Percentiles rank a stretch among this genome's conserved stretches.
Evolutionary conservation across 2,329 filamentous ascomycete species (phyloP).

Genomic region (Didymella pomorum): DNA sequence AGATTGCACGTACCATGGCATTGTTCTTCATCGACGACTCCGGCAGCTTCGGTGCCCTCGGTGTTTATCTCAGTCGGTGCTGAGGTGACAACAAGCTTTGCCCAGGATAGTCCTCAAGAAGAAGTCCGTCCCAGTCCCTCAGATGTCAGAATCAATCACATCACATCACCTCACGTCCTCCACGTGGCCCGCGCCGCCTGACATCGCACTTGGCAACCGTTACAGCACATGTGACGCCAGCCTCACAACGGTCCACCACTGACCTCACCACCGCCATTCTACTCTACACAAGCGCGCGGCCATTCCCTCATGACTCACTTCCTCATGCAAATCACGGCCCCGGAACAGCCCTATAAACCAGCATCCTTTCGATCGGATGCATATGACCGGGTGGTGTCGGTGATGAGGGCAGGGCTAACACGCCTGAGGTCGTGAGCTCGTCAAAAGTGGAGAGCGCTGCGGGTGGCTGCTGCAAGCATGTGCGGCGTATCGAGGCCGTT

Average conservation of each 20-base stretch:
- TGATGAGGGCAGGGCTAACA: not conserved
- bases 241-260: not conserved
- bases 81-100: not conserved
- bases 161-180: not conserved
- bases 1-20: not conserved
- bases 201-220: not conserved
- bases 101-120: not conserved
- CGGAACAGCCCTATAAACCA: conserved; percentile 1
- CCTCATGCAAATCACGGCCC: not conserved
- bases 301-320: conserved; percentile 4
- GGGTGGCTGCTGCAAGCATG: not conserved
- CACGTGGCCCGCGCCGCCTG: not conserved
- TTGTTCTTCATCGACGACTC: not conserved
- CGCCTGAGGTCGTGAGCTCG: not conserved
- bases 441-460: not conserved
- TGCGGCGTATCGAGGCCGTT: not conserved
- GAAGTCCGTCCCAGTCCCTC: not conserved
- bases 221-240: not conserved
- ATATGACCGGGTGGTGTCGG: conserved; percentile 1
- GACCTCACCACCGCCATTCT: not conserved
- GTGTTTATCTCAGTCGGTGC: not conserved
- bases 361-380: conserved; percentile 1
- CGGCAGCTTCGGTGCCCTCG: not conserved
- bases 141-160: not conserved
- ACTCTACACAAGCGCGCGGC: not conserved